phyloP scores from a whole-genome alignment of 2,329 filamentous ascomycete genomes.

The Phaeosphaeria sp. region DNA sequence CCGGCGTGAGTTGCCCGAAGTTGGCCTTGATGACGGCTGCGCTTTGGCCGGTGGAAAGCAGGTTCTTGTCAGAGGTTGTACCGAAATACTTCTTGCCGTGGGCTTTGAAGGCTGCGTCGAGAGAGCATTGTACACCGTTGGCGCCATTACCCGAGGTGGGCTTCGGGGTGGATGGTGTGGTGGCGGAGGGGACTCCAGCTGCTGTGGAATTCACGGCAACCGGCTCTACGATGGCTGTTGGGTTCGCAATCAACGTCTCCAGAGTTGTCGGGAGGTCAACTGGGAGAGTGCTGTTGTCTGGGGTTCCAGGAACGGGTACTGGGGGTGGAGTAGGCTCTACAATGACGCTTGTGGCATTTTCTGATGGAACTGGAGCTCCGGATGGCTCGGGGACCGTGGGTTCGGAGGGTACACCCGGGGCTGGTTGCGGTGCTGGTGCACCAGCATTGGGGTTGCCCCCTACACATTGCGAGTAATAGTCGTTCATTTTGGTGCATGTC shows the following conservation, averaged over 20 bases:
- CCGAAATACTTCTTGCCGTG: conserved; percentile 73
- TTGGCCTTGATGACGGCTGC: conserved; percentile 65
- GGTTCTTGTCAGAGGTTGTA: conserved; percentile 61
- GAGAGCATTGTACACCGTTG: conserved; percentile 40
- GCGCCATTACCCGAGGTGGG: conserved; percentile 14
- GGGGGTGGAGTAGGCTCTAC: conserved; percentile 2
- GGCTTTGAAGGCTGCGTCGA: conserved; percentile 63
- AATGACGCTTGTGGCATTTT: conserved; percentile 1
- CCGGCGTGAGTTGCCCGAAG: conserved; percentile 70
- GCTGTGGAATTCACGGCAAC: background rate
- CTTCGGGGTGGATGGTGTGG: conserved; percentile 1
- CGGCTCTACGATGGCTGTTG: conserved; percentile 1
- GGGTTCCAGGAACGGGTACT: background rate
- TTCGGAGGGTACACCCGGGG: background rate
- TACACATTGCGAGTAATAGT: conserved; percentile 55
- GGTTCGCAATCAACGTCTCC: conserved; percentile 1
- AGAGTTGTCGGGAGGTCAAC: conserved; percentile 6
- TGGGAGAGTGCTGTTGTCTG: conserved; percentile 11
- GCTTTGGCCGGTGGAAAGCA: conserved; percentile 58
- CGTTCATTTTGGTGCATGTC: conserved; percentile 50
- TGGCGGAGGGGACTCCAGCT: background rate
- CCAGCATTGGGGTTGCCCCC: conserved; percentile 6
- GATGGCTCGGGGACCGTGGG: conserved; percentile 10
- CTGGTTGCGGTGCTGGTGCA: background rate
- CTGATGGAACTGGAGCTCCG: conserved; percentile 13